Conservation (phyloP, 1,284 basidiomycete species). For the Sanghuangporus sanghuang region DNA sequence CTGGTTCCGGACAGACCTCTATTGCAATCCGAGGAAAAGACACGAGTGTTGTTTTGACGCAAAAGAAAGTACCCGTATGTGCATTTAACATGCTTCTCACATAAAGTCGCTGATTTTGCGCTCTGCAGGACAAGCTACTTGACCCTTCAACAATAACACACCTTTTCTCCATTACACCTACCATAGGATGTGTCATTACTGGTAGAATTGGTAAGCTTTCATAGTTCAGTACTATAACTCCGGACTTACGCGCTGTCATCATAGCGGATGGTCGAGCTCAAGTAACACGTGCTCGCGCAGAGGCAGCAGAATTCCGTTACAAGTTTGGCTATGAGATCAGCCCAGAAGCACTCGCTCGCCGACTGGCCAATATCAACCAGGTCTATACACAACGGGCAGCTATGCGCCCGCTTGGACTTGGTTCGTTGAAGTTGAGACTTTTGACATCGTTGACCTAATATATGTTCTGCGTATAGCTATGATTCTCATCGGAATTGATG, state of each 20-base stretch:
- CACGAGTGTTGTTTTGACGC: constrained; percentile 92
- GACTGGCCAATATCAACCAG: constrained; percentile 98
- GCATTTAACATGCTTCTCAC: background rate
- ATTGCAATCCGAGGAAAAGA: constrained; percentile 93
- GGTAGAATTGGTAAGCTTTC: constrained; percentile 79
- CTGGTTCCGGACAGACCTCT: constrained; percentile 92
- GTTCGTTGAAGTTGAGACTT: constrained; percentile 42
- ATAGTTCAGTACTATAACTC: background rate
- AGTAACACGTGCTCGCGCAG: constrained; percentile 81
- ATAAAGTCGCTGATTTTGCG: background rate
- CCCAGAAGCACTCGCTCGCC: constrained; percentile 88
- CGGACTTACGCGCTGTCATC: background rate
- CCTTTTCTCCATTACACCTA: constrained; percentile 93
- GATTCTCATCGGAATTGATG: constrained; percentile 93
- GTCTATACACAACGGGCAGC: constrained; percentile 97
- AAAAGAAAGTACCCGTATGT: constrained; percentile 95
- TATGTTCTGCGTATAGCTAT: constrained; percentile 55
- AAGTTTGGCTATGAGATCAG: constrained; percentile 99
- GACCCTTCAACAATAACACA: constrained; percentile 95
- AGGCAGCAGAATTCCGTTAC: constrained; percentile 94
- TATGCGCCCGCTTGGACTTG: constrained; percentile 95
- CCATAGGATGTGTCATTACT: constrained; percentile 97
- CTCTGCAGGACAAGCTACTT: constrained; percentile 88
- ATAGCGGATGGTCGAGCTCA: constrained; percentile 91
- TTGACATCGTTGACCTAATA: background rate